Evolutionary conservation across 2,329 filamentous ascomycete genomes (phyloP).

Genomic region (Thelonectria blattea): DNA sequence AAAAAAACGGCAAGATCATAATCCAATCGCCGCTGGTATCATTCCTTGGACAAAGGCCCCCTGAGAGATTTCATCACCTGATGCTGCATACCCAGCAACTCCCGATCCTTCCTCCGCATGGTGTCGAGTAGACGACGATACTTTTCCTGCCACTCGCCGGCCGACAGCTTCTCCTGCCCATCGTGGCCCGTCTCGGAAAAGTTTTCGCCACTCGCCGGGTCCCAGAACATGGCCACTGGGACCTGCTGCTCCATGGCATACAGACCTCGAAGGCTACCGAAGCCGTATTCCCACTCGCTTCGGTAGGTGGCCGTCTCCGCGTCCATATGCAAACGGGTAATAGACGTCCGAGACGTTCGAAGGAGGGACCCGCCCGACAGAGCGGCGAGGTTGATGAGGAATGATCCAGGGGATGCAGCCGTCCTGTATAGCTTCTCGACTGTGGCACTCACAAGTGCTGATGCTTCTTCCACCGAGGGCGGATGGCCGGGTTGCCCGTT

Average conservation of each 20-base stretch:
- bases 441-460: slow-evolving; percentile 59
- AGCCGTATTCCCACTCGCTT: slow-evolving; percentile 61
- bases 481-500: slow-evolving; percentile 50
- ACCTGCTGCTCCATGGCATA: slow-evolving; percentile 61
- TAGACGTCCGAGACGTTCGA: slow-evolving; percentile 49
- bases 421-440: slow-evolving; percentile 59
- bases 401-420: slow-evolving; percentile 58
- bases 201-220: slow-evolving; percentile 25
- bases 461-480: slow-evolving; percentile 58
- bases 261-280: slow-evolving; percentile 58
- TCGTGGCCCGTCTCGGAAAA: slow-evolving; percentile 23
- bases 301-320: slow-evolving; percentile 54
- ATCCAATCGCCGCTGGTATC: slow-evolving; percentile 23
- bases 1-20: slow-evolving; percentile 12
- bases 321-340: slow-evolving; percentile 51
- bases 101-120: slow-evolving; percentile 64
- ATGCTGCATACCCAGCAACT: slow-evolving; percentile 51
- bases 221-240: slow-evolving; percentile 50
- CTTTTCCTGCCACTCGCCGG: slow-evolving; percentile 56
- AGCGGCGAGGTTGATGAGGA: slow-evolving; percentile 65
- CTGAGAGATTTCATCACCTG: slow-evolving; percentile 49
- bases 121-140: slow-evolving; percentile 65
- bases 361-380: slow-evolving; percentile 61
- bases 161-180: slow-evolving; percentile 34
- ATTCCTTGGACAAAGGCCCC: slow-evolving; percentile 24